Evolutionary conservation across 148 eudicot genomes (phyloP), one percentile per base, ranked within the genome.

Genomic region (Rhododendron simsii): DNA sequence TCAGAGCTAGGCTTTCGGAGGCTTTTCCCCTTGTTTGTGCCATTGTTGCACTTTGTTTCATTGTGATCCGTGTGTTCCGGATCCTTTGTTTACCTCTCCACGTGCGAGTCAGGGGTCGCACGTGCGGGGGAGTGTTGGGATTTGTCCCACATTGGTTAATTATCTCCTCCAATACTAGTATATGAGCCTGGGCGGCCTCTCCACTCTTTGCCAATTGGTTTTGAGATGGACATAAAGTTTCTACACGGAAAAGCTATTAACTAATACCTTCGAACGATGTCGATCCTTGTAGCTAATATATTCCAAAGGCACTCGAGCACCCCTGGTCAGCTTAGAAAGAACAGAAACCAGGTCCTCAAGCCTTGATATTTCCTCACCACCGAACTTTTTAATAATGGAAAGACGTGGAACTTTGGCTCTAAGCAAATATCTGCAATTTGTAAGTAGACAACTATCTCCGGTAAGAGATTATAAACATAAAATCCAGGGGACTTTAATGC

Each of bases 321-420:
- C 98, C 89, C 92, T 93, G 35, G 91, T 90, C 88, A 93, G 87
- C 90, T 93, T 93, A 71, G 98, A 93, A 51, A 97, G 88, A 84
- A 91, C 92, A 83, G 91, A 86, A 78, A 97, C 89, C 77, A 97
- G 86, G 85, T 95, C 95, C 82, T 91, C 93, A 86, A 97, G 93
- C 59, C 83, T 89, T 81, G 93, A 92, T 86, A 95, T 92, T 88
- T 95, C 98, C 88, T 89, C 91, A 79, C 95, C 94, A 33, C 94
- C 94, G 87, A 96, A 91, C 92, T 94, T 96, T 88, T 93, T 96
- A 50, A 96, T 95, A 82, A 96, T 95, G 84, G 99, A 92, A 88
- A 95, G 99, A 86, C 98, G 98, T 30, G 98, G 98, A 85, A 96
- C 98, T 85, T 95, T 97, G 84, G 99, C 99, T 94, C 95, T 92